A percentile compares a stretch with the other conserved stretches of the same genome.
phyloP scores from a whole-genome alignment of 2,329 filamentous ascomycete genomes.

The Pyrenochaeta sp. region DNA sequence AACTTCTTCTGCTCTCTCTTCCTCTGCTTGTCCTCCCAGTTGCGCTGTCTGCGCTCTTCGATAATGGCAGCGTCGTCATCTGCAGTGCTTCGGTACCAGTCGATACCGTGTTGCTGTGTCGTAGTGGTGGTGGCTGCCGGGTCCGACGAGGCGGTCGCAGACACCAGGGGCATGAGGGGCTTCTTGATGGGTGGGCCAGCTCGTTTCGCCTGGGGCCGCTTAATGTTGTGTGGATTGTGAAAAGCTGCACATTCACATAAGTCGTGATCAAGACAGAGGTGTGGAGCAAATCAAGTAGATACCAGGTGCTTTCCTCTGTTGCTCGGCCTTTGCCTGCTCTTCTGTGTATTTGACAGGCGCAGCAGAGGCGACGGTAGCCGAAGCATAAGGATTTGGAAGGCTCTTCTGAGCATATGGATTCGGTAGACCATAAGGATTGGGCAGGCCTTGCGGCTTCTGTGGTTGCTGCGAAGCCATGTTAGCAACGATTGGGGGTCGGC shows the following conservation, averaged over 20 bases:
- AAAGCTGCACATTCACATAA: conserved; percentile 42
- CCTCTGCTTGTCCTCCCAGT: conserved; percentile 72
- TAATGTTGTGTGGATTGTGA: conserved; percentile 44
- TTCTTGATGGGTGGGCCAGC: conserved; percentile 30
- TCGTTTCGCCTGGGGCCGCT: conserved; percentile 43
- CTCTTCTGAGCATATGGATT: conserved; percentile 37
- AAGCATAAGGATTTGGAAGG: conserved; percentile 40
- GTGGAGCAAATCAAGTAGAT: conserved; percentile 35
- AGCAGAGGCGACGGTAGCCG: conserved; percentile 35
- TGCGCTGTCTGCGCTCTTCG: conserved; percentile 72
- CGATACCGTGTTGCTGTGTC: conserved; percentile 32
- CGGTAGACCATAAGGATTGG: conserved; percentile 35
- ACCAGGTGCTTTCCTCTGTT: conserved; percentile 44
- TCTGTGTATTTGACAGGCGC: conserved; percentile 39
- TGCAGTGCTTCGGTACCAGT: conserved; percentile 76
- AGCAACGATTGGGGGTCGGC: conserved; percentile 13
- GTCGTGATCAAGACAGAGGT: conserved; percentile 31
- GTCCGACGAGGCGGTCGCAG: conserved; percentile 24
- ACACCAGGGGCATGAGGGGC: conserved; percentile 28
- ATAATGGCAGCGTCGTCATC: conserved; percentile 78
- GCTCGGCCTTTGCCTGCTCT: conserved; percentile 43
- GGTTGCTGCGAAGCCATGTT: conserved; percentile 34
- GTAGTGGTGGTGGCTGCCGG: conserved; percentile 17
- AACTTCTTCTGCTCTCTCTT: conserved; percentile 72
- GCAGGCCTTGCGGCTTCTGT: conserved; percentile 34